Conservation (phyloP, 306 rosid species). For the Trifolium repens region DNA sequence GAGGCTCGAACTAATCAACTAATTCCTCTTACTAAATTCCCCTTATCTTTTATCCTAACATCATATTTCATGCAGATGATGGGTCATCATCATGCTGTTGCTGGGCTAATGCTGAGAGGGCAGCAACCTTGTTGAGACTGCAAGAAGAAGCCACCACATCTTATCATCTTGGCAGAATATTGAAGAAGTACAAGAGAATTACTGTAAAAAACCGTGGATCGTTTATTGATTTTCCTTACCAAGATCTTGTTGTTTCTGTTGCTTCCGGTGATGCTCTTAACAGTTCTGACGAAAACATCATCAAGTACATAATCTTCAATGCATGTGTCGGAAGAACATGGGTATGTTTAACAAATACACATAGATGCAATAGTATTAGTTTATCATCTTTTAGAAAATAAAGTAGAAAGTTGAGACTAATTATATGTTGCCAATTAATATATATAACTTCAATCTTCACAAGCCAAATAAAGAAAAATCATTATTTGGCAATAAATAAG, state of each 20-base stretch:
- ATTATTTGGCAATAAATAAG: conserved; percentile 9
- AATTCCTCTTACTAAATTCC: neutral
- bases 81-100: conserved; percentile 84
- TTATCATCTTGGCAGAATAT: conserved; percentile 60
- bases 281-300: conserved; percentile 65
- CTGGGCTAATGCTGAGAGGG: conserved; percentile 87
- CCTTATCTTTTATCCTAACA: neutral
- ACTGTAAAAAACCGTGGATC: conserved; percentile 70
- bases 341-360: conserved; percentile 62
- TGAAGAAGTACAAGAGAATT: conserved; percentile 60
- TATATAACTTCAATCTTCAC: conserved; percentile 29
- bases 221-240: conserved; percentile 58
- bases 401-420: conserved; percentile 16
- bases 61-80: conserved; percentile 63
- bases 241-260: conserved; percentile 62
- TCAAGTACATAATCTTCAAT: conserved; percentile 62
- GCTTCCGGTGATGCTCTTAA: conserved; percentile 57
- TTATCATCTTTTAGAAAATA: conserved; percentile 27
- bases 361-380: conserved; percentile 7
- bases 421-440: conserved; percentile 3
- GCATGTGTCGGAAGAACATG: conserved; percentile 66
- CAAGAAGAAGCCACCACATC: conserved; percentile 53
- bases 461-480: neutral
- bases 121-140: conserved; percentile 75
- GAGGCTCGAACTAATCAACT: neutral